Evolutionary conservation across 208 protist genomes (phyloP).

Genomic region (Phytomonas francai): DNA sequence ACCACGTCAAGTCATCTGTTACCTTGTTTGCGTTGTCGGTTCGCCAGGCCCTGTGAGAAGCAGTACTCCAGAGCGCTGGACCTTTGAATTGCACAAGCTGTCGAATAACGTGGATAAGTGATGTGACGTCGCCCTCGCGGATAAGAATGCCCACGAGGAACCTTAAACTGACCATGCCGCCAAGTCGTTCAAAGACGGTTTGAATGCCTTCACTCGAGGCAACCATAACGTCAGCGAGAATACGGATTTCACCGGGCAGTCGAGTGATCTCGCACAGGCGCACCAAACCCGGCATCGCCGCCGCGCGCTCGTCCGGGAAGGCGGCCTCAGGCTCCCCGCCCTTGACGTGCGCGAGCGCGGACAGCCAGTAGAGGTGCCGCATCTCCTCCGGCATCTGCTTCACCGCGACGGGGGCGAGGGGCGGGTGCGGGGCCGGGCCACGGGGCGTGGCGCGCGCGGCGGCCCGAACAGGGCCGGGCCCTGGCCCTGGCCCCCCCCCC

Average conservation of each 20-base stretch:
- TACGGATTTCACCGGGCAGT: slow-evolving; percentile 41
- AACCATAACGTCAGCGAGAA: slow-evolving; percentile 44
- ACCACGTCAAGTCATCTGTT: slow-evolving; percentile 49
- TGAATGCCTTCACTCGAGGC: slow-evolving; percentile 52
- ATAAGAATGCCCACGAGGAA: slow-evolving; percentile 45
- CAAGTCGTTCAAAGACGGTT: slow-evolving; percentile 49
- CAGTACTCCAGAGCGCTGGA: slow-evolving; percentile 29
- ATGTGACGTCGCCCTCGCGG: slow-evolving; percentile 16
- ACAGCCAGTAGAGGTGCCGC: slow-evolving; percentile 61
- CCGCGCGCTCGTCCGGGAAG: slow-evolving; percentile 53
- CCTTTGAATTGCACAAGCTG: slow-evolving; percentile 42
- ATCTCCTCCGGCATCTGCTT: slow-evolving; percentile 58
- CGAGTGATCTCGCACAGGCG: slow-evolving; percentile 66
- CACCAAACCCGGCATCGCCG: slow-evolving; percentile 48
- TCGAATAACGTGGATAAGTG: slow-evolving; percentile 52
- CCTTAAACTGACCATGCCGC: slow-evolving; percentile 56
- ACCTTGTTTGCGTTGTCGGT: slow-evolving; percentile 36
- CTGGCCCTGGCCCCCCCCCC: slow-evolving; percentile 10
- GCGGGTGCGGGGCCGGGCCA: neutral
- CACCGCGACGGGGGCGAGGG: slow-evolving; percentile 19
- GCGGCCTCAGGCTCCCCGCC: slow-evolving; percentile 28
- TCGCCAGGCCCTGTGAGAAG: slow-evolving; percentile 61
- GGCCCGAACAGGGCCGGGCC: slow-evolving; percentile 4
- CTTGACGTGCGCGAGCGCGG: slow-evolving; percentile 53
- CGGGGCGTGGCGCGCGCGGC: neutral